phyloP scores from a whole-genome alignment of 768 basidiomycete species.

The Leccinum boreale region DNA sequence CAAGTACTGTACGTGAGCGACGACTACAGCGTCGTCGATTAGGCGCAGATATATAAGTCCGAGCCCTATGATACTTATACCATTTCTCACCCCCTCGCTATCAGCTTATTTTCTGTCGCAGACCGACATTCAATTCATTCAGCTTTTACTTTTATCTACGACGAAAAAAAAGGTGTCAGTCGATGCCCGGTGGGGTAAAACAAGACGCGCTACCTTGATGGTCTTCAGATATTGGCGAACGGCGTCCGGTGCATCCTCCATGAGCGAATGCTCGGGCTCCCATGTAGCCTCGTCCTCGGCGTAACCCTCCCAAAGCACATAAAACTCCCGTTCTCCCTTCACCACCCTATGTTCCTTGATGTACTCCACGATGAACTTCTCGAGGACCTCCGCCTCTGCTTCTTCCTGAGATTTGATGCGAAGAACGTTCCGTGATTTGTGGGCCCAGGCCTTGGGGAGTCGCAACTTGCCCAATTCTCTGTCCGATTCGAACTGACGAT shows the following conservation, averaged over 20 bases:
- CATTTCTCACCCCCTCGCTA: conserved; percentile 8
- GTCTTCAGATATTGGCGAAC: conserved; percentile 40
- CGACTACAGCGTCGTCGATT: background rate
- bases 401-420: conserved; percentile 40
- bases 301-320: conserved; percentile 59
- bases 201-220: conserved; percentile 7
- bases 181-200: background rate
- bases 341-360: conserved; percentile 34
- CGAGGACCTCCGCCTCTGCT: conserved; percentile 32
- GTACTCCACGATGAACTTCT: conserved; percentile 44
- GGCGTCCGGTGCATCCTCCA: conserved; percentile 46
- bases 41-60: conserved; percentile 8
- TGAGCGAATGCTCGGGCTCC: conserved; percentile 48
- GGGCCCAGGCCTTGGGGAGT: conserved; percentile 56
- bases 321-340: conserved; percentile 39
- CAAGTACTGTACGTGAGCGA: conserved; percentile 6
- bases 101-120: background rate
- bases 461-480: conserved; percentile 22
- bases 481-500: conserved; percentile 38
- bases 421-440: conserved; percentile 39
- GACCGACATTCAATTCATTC: background rate
- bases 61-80: background rate
- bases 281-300: conserved; percentile 49
- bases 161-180: background rate
- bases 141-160: conserved; percentile 6